Conservation (phyloP, 352 stramenopile genomes). For the Phytophthora vignae region DNA sequence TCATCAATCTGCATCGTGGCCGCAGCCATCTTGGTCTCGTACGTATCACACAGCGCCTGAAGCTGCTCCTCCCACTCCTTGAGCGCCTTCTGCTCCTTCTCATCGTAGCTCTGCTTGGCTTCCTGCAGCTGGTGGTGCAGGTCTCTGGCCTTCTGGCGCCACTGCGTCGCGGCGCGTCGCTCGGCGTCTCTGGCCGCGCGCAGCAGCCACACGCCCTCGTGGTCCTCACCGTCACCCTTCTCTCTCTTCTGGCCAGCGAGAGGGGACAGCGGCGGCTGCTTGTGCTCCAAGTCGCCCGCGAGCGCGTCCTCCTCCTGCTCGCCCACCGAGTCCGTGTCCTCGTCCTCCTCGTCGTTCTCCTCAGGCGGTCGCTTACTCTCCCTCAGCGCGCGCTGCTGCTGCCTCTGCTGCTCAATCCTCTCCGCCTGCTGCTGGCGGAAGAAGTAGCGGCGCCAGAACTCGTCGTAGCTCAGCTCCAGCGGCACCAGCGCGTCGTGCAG, state of each 20-base stretch:
- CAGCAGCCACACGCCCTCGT: slow-evolving; percentile 57
- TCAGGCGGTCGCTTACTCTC: slow-evolving; percentile 39
- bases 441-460: slow-evolving; percentile 89
- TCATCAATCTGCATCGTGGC: slow-evolving; percentile 82
- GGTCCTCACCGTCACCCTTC: slow-evolving; percentile 31
- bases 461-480: slow-evolving; percentile 77
- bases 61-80: slow-evolving; percentile 67
- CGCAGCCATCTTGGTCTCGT: slow-evolving; percentile 77
- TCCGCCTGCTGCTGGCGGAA: slow-evolving; percentile 69
- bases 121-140: slow-evolving; percentile 67
- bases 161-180: slow-evolving; percentile 57
- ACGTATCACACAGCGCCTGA: slow-evolving; percentile 71
- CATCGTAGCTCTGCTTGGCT: slow-evolving; percentile 47
- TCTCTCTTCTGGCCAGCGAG: slow-evolving; percentile 25
- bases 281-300: slow-evolving; percentile 29
- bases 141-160: slow-evolving; percentile 74
- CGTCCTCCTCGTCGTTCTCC: slow-evolving; percentile 42
- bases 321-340: slow-evolving; percentile 47
- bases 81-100: slow-evolving; percentile 55
- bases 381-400: slow-evolving; percentile 29
- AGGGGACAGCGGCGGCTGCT: slow-evolving; percentile 17
- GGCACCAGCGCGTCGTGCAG: slow-evolving; percentile 81
- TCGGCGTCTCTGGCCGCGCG: slow-evolving; percentile 48
- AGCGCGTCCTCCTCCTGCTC: slow-evolving; percentile 35
- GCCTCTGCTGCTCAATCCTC: slow-evolving; percentile 39